Evolutionary conservation across 169 alveolate genomes (phyloP).

Genomic region (Eimeria necatrix): DNA sequence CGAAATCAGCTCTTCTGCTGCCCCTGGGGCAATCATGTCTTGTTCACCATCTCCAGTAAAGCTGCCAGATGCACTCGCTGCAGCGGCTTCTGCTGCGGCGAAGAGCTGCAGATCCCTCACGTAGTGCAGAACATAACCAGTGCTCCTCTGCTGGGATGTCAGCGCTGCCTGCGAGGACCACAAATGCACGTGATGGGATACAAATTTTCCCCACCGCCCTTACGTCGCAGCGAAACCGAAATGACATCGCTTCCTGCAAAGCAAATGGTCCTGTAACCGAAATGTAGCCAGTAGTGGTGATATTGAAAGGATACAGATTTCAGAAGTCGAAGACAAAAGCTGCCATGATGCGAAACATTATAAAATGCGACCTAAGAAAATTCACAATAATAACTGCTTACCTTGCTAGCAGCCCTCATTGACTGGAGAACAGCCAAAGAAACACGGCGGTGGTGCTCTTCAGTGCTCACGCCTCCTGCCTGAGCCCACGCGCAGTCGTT

Average conservation of each 20-base stretch:
- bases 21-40: constrained; percentile 35
- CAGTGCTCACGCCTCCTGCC: constrained; percentile 19
- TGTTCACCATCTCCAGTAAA: constrained; percentile 45
- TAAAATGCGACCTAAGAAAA: no score
- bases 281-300: neutral
- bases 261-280: no score
- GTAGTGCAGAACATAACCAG: constrained; percentile 69
- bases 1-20: constrained; percentile 32
- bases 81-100: constrained; percentile 69
- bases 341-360: no score
- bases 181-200: neutral
- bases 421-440: constrained; percentile 61
- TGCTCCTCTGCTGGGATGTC: constrained; percentile 71
- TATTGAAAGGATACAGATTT: neutral
- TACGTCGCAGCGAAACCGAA: no score
- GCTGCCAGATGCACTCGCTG: constrained; percentile 61
- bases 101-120: constrained; percentile 70
- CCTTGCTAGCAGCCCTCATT: constrained; percentile 67
- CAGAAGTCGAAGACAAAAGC: neutral
- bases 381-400: neutral
- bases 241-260: no score
- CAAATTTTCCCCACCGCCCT: no score
- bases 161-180: constrained; percentile 58
- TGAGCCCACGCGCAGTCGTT: constrained; percentile 40
- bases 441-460: constrained; percentile 58